Percentiles rank a stretch among this genome's conserved stretches.
Conservation (phyloP, 1,284 basidiomycete genomes). For the Sphaerobolus stellatus region DNA sequence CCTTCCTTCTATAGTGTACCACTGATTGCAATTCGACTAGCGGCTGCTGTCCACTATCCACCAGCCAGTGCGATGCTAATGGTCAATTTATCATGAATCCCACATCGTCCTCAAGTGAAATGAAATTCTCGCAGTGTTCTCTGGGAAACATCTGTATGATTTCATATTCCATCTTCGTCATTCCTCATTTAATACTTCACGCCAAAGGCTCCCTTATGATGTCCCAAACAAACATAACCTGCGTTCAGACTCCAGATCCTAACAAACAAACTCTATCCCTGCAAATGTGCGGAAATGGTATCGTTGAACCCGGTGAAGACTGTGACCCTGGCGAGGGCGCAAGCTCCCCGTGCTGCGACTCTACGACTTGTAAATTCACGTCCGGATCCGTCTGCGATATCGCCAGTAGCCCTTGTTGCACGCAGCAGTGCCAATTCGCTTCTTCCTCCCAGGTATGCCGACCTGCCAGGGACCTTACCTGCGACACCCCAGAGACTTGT, state of each 20-base stretch:
- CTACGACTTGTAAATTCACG: constrained; percentile 76
- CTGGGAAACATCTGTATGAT: constrained; percentile 87
- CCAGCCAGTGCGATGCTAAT: constrained; percentile 62
- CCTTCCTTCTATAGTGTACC: constrained; percentile 50
- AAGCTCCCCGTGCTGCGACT: constrained; percentile 74
- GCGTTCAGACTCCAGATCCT: constrained; percentile 57
- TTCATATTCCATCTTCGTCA: neutral
- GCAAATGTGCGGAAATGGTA: constrained; percentile 79
- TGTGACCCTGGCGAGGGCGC: constrained; percentile 79
- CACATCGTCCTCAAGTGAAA: constrained; percentile 65
- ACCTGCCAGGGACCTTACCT: constrained; percentile 62
- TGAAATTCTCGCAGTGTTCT: constrained; percentile 74
- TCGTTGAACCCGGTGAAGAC: constrained; percentile 76
- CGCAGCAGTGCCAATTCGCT: constrained; percentile 67
- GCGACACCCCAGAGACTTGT: constrained; percentile 81
- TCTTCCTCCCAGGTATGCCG: constrained; percentile 69
- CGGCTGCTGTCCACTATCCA: constrained; percentile 73
- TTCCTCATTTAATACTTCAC: constrained; percentile 6
- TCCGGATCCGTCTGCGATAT: constrained; percentile 79
- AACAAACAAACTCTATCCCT: constrained; percentile 51
- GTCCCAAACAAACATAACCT: constrained; percentile 52
- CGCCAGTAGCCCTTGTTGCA: constrained; percentile 76
- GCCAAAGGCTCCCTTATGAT: constrained; percentile 59
- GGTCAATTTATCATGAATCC: constrained; percentile 81
- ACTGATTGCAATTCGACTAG: constrained; percentile 55